phyloP scores from a whole-genome alignment of 305 asterid species.

The Fraxinus dipetala region DNA sequence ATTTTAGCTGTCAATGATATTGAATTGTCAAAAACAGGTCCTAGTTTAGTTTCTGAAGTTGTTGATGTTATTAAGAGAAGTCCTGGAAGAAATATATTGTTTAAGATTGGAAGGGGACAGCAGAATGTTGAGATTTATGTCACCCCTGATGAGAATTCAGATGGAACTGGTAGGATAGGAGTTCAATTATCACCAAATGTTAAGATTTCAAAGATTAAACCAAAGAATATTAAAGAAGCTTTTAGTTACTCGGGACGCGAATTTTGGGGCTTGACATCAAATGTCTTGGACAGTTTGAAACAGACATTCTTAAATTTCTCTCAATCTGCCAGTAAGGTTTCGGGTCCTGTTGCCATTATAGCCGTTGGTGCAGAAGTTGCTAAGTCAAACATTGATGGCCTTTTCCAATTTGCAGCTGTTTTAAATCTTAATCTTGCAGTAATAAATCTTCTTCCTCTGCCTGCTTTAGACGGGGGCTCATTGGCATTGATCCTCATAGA shows the following conservation, averaged over 20 bases:
- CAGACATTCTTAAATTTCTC: constrained; percentile 86
- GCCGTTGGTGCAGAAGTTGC: constrained; percentile 99
- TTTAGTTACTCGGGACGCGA: constrained; percentile 73
- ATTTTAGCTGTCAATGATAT: constrained; percentile 63
- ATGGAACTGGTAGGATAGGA: constrained; percentile 88
- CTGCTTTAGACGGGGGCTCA: constrained; percentile 92
- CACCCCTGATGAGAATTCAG: constrained; percentile 73
- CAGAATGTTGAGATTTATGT: constrained; percentile 49
- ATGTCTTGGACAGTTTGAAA: constrained; percentile 70
- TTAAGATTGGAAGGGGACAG: constrained; percentile 58
- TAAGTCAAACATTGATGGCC: constrained; percentile 80
- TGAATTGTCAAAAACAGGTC: constrained; percentile 53
- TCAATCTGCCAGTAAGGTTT: constrained; percentile 85
- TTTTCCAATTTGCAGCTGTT: constrained; percentile 86
- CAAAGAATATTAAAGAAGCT: constrained; percentile 56
- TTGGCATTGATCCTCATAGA: constrained; percentile 76
- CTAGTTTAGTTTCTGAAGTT: constrained; percentile 72
- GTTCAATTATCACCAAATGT: constrained; percentile 82
- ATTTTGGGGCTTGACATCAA: constrained; percentile 71
- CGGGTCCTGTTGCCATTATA: constrained; percentile 94
- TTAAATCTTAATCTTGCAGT: constrained; percentile 88
- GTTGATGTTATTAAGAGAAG: constrained; percentile 66
- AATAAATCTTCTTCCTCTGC: constrained; percentile 88
- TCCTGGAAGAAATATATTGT: constrained; percentile 54
- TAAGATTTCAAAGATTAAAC: constrained; percentile 57